Evolutionary conservation across 1,284 basidiomycete species (phyloP), one percentile per base, ranked within the genome.

Genomic region (Bondarzewia mesenterica): DNA sequence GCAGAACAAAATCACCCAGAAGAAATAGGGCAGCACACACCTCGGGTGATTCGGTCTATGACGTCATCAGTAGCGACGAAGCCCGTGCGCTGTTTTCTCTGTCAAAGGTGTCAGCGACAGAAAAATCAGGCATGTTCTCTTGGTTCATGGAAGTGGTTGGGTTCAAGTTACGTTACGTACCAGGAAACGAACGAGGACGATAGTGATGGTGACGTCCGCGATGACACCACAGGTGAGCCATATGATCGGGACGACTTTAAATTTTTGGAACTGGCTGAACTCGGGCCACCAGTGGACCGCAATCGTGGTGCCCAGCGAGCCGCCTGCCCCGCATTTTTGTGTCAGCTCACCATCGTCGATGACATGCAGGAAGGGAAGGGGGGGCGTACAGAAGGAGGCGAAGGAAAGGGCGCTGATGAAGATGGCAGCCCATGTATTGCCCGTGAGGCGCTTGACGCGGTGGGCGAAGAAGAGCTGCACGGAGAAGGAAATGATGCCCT

Each of bases 11-110:
- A 49, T 50, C 6, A 46, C 14, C 47, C 3, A 27, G 20, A 18
- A 18, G 25, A 42, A 26, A 27, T 8, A 26, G 37, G 20, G n/a
- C 7, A 32, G 12, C 1, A 61, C 69, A 46, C 51, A 75, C 74
- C 46, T 49, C 71, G 61, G 42, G 75, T 73, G 44, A 77, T 71
- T 42, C 58, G 62, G 55, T 68, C 65, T 22, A 69, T 59, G 21
- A 65, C 52, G 50, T 66, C 65, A 45, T 69, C 65, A 1, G 66
- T 67, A 5, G 57, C 53, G 22, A 59, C 53, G 43, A 65, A 65
- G 5, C 66, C 66, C 2, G 65, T 66, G 51, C 67, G 73, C 54
- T 74, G 68, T 42, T 59, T 64, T 49, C 63, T 62, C 71, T 74
- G 47, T 37, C 6, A 4, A 36, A 26, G 37, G 32, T 25, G 16